Base-by-base conservation (phyloP, 805 yeast species). In the Torulaspora quercuum region DNA sequence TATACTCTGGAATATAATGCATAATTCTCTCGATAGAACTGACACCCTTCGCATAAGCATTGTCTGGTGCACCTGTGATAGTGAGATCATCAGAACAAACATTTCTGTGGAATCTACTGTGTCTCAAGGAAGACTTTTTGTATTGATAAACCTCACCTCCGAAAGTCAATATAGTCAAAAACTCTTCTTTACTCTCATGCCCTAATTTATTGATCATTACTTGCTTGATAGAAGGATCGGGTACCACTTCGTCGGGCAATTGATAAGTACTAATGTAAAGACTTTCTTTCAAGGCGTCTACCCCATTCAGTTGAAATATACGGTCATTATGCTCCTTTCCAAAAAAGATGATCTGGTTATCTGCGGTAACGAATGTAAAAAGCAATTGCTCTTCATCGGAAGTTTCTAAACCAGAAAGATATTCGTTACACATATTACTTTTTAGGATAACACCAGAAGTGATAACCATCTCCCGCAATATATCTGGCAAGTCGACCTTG, bases 101-200 rank as follows among this genome's bases (percentile, higher is more conserved):
- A 35, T 48, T 48, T 25, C 51, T 50, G 32, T 37, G 48, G 27
- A 48, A 57, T 27, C 55, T 45, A 32, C 55, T 53, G 33, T 33
- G 38, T 30, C 51, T 48, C 25, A 27, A 30, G 11, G 37, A 33
- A 6, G 57, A 76, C 22, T 79, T 63, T 48, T 76, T 78, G 57
- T 87, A 88, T 33, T 83, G 63, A 22, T 76, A 65, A 2, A 87
- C 64, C 55, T 86, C 92, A 49, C 94, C 95, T 35, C 94, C 92
- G 53, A 79, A 75, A 0, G 95, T 87, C 33, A 86, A 61, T 6
- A 85, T 67, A 0, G 87, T 70, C 40, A 88, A 57, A 55, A 78
- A 78, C 48, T 83, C 88, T 31, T 78, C 80, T 28, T 72, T 68
- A 18, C 54, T 46, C 6, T 62, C 55, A 49, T 82, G 84, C 4